These are phyloP conservation scores for Picochlorum sp. DNA, from an alignment of 139 green algal genomes.

Conservation along the genomic window DNA sequence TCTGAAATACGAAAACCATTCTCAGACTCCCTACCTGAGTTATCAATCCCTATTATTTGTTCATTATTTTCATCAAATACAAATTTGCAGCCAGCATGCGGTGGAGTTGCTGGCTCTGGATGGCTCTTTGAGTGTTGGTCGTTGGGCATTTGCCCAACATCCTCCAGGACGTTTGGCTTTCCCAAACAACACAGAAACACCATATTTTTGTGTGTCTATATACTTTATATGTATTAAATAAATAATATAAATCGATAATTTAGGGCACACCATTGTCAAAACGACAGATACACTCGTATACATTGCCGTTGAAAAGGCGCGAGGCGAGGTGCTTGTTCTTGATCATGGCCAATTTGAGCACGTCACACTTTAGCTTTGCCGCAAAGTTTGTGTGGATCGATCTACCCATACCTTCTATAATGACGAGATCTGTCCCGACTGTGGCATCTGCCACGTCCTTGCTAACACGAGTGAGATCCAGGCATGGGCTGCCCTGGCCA, in stretches of 20 bases:
- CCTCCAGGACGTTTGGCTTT: too few relatives aligned
- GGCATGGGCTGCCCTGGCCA: conserved; percentile 83
- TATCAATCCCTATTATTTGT: background rate
- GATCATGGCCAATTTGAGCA: conserved; percentile 96
- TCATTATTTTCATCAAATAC: background rate
- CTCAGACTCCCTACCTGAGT: background rate
- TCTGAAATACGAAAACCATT: background rate
- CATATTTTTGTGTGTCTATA: too few relatives aligned
- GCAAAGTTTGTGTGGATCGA: conserved; percentile 82
- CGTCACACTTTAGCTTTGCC: conserved; percentile 67
- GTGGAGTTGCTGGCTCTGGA: too few relatives aligned
- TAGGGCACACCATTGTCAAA: conserved; percentile 13
- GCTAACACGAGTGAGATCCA: conserved; percentile 84
- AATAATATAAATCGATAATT: too few relatives aligned
- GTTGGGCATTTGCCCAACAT: too few relatives aligned
- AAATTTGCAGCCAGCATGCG: too few relatives aligned
- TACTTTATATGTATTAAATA: too few relatives aligned
- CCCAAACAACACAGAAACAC: too few relatives aligned
- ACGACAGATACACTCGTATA: conserved; percentile 93
- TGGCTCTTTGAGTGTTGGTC: too few relatives aligned
- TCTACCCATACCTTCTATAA: conserved; percentile 93
- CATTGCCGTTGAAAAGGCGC: conserved; percentile 65
- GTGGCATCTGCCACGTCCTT: conserved; percentile 59
- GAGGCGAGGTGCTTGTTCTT: conserved; percentile 85
- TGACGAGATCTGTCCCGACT: conserved; percentile 78